phyloP scores from a whole-genome alignment of 2,329 filamentous ascomycete genomes.

The Orbilia javanica region DNA sequence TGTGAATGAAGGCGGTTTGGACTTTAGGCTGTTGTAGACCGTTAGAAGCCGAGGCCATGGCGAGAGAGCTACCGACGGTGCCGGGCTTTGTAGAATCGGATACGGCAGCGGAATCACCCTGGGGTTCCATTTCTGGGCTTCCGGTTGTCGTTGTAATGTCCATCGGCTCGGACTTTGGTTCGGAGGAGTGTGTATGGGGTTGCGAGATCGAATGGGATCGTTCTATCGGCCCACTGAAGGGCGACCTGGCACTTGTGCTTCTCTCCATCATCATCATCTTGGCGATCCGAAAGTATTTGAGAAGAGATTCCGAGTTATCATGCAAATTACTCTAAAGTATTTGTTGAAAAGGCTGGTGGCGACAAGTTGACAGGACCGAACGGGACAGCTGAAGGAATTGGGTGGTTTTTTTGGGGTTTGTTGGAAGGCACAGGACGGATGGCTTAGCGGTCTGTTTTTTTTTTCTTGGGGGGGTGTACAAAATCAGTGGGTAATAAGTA shows the following conservation, averaged over 20 bases:
- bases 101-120: slow-evolving; percentile 9
- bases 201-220: slow-evolving; percentile 50
- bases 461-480: too few relatives aligned
- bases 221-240: slow-evolving; percentile 55
- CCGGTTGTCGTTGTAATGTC: slow-evolving; percentile 33
- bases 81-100: slow-evolving; percentile 71
- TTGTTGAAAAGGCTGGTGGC: not conserved
- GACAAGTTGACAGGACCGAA: slow-evolving; percentile 6
- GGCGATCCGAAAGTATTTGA: slow-evolving; percentile 29
- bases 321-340: slow-evolving; percentile 20
- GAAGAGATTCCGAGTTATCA: slow-evolving; percentile 13
- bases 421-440: slow-evolving; percentile 12
- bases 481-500: not conserved
- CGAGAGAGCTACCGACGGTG: slow-evolving; percentile 20
- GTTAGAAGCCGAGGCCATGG: slow-evolving; percentile 47
- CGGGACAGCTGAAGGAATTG: slow-evolving; percentile 1
- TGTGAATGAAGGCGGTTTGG: slow-evolving; percentile 98
- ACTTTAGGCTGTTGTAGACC: slow-evolving; percentile 95
- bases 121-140: slow-evolving; percentile 46
- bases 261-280: slow-evolving; percentile 60
- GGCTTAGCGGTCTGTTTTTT: slow-evolving; percentile 3
- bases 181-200: slow-evolving; percentile 40
- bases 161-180: slow-evolving; percentile 51
- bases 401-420: slow-evolving; percentile 11
- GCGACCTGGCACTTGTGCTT: slow-evolving; percentile 58